Percentiles rank a stretch among this genome's conserved stretches.
phyloP scores from a whole-genome alignment of 2,329 filamentous ascomycete species.

The Phaeosphaeria sp. region DNA sequence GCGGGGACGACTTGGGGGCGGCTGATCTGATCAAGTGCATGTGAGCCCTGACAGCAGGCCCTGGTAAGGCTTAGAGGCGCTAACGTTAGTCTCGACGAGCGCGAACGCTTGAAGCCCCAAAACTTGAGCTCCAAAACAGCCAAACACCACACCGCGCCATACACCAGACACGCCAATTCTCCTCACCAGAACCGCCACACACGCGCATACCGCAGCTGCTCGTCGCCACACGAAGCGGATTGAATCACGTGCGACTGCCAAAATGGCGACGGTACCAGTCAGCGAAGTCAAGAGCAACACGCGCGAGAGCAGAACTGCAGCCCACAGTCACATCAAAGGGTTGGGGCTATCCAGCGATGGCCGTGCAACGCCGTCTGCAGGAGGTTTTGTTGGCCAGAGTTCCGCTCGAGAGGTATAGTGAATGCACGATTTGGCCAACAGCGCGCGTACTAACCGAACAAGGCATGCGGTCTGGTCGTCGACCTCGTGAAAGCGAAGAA shows the following conservation, averaged over 20 bases:
- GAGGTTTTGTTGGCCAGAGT: constrained; percentile 87
- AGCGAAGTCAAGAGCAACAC: constrained; percentile 93
- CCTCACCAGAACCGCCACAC: not conserved
- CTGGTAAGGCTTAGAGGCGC: constrained; percentile 1
- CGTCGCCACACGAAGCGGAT: not conserved
- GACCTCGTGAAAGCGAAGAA: constrained; percentile 96
- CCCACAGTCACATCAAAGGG: constrained; percentile 97
- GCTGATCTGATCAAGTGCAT: not conserved
- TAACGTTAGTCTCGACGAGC: constrained; percentile 23
- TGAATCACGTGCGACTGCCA: constrained; percentile 19
- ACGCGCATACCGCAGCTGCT: not conserved
- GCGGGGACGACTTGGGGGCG: constrained; percentile 2
- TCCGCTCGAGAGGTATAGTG: constrained; percentile 80
- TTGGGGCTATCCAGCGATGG: constrained; percentile 86
- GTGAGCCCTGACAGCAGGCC: not conserved
- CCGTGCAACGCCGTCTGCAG: constrained; percentile 73
- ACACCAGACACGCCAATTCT: constrained; percentile 3
- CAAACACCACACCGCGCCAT: constrained; percentile 17
- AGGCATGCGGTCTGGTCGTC: constrained; percentile 95
- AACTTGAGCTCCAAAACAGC: constrained; percentile 20
- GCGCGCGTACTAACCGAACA: constrained; percentile 15
- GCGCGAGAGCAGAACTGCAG: constrained; percentile 92
- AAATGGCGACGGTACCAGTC: constrained; percentile 49
- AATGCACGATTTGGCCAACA: not conserved
- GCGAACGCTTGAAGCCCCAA: constrained; percentile 13